A percentile compares a stretch with the other conserved stretches of the same genome.
phyloP scores from a whole-genome alignment of 441 rosid species.

The Metrosideros polymorpha region DNA sequence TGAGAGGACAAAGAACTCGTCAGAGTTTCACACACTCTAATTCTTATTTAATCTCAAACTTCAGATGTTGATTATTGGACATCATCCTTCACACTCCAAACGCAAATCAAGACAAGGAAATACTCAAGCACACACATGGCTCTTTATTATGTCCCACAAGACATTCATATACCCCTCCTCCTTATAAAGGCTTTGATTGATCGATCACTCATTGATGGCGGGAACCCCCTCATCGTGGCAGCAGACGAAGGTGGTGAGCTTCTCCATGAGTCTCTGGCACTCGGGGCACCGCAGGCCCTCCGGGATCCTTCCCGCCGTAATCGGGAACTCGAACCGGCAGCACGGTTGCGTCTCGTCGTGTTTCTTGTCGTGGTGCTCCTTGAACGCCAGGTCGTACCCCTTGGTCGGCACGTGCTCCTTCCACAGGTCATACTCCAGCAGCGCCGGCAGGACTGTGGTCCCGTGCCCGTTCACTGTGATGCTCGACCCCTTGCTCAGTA shows the following conservation, averaged over 20 bases:
- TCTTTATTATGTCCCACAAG: neutral
- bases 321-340: conserved; percentile 47
- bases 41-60: neutral
- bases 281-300: conserved; percentile 50
- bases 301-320: conserved; percentile 33
- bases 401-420: conserved; percentile 19
- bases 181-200: neutral
- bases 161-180: neutral
- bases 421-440: conserved; percentile 34
- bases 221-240: conserved; percentile 25
- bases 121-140: neutral
- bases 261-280: conserved; percentile 55
- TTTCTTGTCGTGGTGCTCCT: conserved; percentile 33
- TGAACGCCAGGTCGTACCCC: conserved; percentile 44
- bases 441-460: conserved; percentile 17
- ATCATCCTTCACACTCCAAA: neutral
- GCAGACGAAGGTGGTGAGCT: conserved; percentile 48
- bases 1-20: neutral
- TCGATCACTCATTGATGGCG: neutral
- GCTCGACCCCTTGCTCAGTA: conserved; percentile 35
- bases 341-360: conserved; percentile 43
- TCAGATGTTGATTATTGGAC: neutral
- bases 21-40: neutral
- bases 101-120: neutral
- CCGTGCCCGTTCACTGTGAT: conserved; percentile 44